Conservation (phyloP, 2,329 filamentous ascomycete species). For the Exophiala phaeomuriformis region DNA sequence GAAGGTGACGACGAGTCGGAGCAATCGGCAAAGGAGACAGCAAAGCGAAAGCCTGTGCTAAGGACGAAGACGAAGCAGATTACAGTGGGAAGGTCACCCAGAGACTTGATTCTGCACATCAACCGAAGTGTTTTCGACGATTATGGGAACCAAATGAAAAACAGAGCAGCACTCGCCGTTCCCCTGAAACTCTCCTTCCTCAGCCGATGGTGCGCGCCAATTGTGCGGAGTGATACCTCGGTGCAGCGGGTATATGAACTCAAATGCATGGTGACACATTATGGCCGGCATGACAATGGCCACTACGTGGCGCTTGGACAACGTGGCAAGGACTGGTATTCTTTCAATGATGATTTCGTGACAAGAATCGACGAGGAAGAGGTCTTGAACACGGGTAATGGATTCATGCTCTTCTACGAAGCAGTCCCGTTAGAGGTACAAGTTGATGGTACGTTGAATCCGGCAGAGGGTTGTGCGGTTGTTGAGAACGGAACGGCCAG, state of each 20-base stretch:
- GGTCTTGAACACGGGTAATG: constrained; percentile 68
- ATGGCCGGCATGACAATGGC: constrained; percentile 85
- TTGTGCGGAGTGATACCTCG: constrained; percentile 39
- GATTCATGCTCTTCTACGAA: constrained; percentile 98
- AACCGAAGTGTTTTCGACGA: constrained; percentile 91
- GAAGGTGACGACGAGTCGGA: constrained; percentile 28
- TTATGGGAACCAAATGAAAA: constrained; percentile 69
- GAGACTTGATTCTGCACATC: constrained; percentile 75
- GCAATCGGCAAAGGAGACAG: constrained; percentile 26
- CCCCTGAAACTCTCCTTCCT: constrained; percentile 67
- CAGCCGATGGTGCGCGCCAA: constrained; percentile 50
- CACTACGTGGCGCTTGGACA: constrained; percentile 91
- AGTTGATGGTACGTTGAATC: neutral
- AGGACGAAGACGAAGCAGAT: constrained; percentile 86
- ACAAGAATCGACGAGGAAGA: constrained; percentile 63
- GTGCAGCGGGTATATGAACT: constrained; percentile 58
- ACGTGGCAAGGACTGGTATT: constrained; percentile 60
- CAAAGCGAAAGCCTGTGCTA: constrained; percentile 52
- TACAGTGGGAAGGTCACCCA: constrained; percentile 73
- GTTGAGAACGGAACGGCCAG: neutral
- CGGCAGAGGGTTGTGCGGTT: too few species aligned
- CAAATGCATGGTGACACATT: constrained; percentile 78
- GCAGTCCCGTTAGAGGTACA: constrained; percentile 31
- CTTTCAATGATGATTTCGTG: constrained; percentile 83
- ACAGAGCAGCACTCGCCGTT: constrained; percentile 70